A percentile compares a stretch with the other conserved stretches of the same genome.
Evolutionary conservation across 108 stramenopile genomes (phyloP).

Genomic region (Nitzschia sp.): DNA sequence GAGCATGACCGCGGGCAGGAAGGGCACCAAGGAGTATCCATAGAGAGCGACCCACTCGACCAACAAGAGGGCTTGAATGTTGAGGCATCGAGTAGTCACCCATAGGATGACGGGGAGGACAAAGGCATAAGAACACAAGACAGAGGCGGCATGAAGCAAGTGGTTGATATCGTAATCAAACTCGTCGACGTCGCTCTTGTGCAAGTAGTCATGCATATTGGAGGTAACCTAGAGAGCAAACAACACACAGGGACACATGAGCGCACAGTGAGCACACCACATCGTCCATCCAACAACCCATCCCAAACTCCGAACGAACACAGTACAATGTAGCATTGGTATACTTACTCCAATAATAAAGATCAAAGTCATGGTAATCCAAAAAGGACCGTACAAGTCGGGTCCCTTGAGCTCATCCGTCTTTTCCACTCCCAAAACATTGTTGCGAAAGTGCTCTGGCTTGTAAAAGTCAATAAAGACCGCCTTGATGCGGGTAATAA

Average conservation of each 20-base stretch:
- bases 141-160: conserved; percentile 58
- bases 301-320: background rate
- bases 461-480: conserved; percentile 49
- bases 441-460: conserved; percentile 71
- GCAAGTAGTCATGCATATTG: conserved; percentile 38
- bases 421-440: conserved; percentile 47
- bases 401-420: conserved; percentile 57
- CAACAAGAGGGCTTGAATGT: conserved; percentile 44
- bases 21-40: conserved; percentile 79
- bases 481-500: conserved; percentile 39
- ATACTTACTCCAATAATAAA: conserved; percentile 71
- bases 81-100: conserved; percentile 54
- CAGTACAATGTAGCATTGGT: background rate
- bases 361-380: conserved; percentile 79
- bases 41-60: conserved; percentile 76
- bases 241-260: background rate
- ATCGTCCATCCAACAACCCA: too few relatives aligned
- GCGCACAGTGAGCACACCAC: too few relatives aligned
- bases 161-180: conserved; percentile 83
- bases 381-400: conserved; percentile 84
- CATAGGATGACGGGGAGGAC: conserved; percentile 54
- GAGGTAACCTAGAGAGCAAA: conserved; percentile 28
- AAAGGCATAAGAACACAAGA: conserved; percentile 56
- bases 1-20: conserved; percentile 55
- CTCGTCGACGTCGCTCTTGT: conserved; percentile 55